These are phyloP conservation scores for Suhomyces wounanorum DNA, from an alignment of 1,139 yeast species.

Conservation along the genomic window DNA sequence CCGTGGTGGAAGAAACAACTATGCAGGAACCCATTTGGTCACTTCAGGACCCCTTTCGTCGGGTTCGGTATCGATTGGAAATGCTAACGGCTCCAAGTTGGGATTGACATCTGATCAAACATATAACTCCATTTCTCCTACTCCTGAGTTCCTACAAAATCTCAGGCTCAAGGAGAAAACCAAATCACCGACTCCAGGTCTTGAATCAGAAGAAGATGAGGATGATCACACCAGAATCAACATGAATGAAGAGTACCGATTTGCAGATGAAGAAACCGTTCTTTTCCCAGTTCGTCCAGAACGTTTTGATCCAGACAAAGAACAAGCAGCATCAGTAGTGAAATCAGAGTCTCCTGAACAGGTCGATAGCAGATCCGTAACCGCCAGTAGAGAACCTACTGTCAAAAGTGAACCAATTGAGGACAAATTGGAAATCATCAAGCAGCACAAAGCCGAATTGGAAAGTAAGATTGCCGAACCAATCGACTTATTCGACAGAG, in stretches of 20 bases:
- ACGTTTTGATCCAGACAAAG: slow-evolving; percentile 30
- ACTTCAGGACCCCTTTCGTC: slow-evolving; percentile 73
- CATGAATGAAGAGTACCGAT: slow-evolving; percentile 60
- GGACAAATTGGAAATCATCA: slow-evolving; percentile 32
- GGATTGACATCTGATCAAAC: slow-evolving; percentile 32
- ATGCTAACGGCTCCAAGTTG: slow-evolving; percentile 32
- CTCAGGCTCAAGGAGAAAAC: slow-evolving; percentile 34
- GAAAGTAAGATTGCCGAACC: slow-evolving; percentile 35
- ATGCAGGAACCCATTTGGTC: slow-evolving; percentile 68
- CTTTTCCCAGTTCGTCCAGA: slow-evolving; percentile 48
- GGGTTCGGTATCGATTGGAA: slow-evolving; percentile 55
- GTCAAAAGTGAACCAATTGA: slow-evolving; percentile 38
- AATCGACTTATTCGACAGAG: slow-evolving; percentile 31
- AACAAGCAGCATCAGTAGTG: slow-evolving; percentile 7
- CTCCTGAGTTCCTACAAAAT: slow-evolving; percentile 43
- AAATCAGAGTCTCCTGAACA: slow-evolving; percentile 27
- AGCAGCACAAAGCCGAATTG: slow-evolving; percentile 30
- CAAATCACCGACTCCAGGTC: slow-evolving; percentile 12
- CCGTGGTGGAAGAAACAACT: slow-evolving; percentile 45
- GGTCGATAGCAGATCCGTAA: slow-evolving; percentile 24
- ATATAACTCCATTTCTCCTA: slow-evolving; percentile 31
- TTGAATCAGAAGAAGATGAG: slow-evolving; percentile 29
- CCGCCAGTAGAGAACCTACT: slow-evolving; percentile 31
- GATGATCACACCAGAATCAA: slow-evolving; percentile 52
- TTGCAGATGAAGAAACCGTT: slow-evolving; percentile 49